Evolutionary conservation across 1,284 basidiomycete species (phyloP).

Genomic region (Trichosporon asahii): DNA sequence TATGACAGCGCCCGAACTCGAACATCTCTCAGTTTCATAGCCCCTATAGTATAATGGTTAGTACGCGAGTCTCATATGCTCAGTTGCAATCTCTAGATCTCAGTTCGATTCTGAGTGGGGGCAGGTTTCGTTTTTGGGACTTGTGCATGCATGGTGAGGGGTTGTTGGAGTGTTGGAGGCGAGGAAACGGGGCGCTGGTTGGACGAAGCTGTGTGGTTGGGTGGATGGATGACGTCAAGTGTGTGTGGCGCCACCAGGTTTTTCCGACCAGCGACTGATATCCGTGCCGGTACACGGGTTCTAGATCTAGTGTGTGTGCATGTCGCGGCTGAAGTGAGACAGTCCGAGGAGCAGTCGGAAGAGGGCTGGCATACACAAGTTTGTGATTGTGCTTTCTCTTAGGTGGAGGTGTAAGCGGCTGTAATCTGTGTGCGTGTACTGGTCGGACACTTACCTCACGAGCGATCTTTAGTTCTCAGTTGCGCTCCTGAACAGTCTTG

Average conservation of each 20-base stretch:
- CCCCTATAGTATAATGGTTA: conserved; percentile 11
- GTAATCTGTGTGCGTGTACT: too few species aligned
- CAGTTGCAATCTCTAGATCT: conserved; percentile 5
- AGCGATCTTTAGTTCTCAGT: too few species aligned
- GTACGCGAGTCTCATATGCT: conserved; percentile 9
- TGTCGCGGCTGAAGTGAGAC: too few species aligned
- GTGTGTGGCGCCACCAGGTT: not conserved
- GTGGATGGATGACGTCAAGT: not conserved
- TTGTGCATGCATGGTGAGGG: not conserved
- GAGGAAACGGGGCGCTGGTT: not conserved
- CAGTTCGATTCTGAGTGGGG: conserved; percentile 11
- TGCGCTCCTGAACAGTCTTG: too few species aligned
- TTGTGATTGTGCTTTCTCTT: too few species aligned
- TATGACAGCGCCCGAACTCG: not conserved
- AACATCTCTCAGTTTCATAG: not conserved
- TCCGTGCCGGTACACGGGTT: not conserved
- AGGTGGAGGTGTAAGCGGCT: too few species aligned
- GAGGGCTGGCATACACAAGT: too few species aligned
- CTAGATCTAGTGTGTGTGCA: too few species aligned
- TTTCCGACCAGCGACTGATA: not conserved
- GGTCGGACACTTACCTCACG: too few species aligned
- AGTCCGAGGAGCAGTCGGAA: too few species aligned
- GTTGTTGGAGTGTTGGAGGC: not conserved
- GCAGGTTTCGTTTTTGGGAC: not conserved
- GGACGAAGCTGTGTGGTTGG: not conserved